These are phyloP conservation scores for Bathelium albidoporum DNA, from an alignment of 495 filamentous ascomycete genomes.

Conservation along the genomic window DNA sequence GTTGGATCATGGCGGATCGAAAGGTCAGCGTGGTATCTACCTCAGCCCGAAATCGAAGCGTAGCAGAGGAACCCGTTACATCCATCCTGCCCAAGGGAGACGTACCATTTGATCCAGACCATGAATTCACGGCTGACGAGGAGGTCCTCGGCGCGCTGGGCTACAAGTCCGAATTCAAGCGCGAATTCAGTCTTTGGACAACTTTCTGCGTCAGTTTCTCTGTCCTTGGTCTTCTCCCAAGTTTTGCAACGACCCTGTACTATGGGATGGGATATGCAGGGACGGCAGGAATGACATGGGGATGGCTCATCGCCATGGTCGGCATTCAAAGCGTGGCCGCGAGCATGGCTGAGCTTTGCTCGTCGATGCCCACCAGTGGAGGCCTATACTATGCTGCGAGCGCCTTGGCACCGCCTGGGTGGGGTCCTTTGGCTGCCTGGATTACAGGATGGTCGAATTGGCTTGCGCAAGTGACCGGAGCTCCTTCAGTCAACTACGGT, in stretches of 20 bases:
- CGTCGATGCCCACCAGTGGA: slow-evolving; percentile 61
- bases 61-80: slow-evolving; percentile 51
- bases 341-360: slow-evolving; percentile 58
- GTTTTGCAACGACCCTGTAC: slow-evolving; percentile 62
- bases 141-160: slow-evolving; percentile 59
- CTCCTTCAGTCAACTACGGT: slow-evolving; percentile 55
- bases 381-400: slow-evolving; percentile 72
- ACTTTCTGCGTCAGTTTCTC: slow-evolving; percentile 73
- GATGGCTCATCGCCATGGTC: slow-evolving; percentile 65
- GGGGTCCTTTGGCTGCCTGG: slow-evolving; percentile 63
- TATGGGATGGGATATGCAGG: slow-evolving; percentile 80
- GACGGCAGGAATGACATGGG: slow-evolving; percentile 70
- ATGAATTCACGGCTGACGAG: slow-evolving; percentile 48
- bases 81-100: slow-evolving; percentile 58
- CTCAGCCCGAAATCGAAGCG: slow-evolving; percentile 21
- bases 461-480: slow-evolving; percentile 57
- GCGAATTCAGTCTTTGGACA: slow-evolving; percentile 75
- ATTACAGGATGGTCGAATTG: slow-evolving; percentile 43
- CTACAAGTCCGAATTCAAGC: slow-evolving; percentile 67
- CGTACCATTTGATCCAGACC: slow-evolving; percentile 43
- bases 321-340: slow-evolving; percentile 66
- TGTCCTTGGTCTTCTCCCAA: slow-evolving; percentile 62
- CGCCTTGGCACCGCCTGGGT: slow-evolving; percentile 66
- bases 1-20: slow-evolving; percentile 13
- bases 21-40: slow-evolving; percentile 18